Conservation (phyloP, 768 basidiomycete species). For the Chiua virens region DNA sequence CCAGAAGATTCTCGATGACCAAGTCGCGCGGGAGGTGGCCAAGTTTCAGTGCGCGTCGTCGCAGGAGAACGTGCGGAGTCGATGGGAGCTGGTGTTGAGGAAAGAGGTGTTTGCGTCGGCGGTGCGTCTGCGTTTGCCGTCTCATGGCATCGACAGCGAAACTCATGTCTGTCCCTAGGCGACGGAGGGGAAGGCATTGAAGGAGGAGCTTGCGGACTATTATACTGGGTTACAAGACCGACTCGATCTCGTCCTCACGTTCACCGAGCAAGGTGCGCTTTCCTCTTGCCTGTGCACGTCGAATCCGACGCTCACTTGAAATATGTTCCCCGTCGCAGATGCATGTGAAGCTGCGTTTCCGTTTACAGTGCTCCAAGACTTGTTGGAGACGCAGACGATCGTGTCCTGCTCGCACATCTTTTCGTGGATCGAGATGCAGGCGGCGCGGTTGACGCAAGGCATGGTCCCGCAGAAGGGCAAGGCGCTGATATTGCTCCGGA, state of each 20-base stretch:
- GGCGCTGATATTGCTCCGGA: constrained; percentile 79
- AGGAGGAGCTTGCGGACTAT: constrained; percentile 51
- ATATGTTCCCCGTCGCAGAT: constrained; percentile 41
- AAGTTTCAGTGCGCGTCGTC: constrained; percentile 44
- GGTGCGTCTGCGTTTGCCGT: constrained; percentile 61
- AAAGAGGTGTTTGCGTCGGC: constrained; percentile 72
- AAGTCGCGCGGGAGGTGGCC: constrained; percentile 46
- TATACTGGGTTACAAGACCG: constrained; percentile 59
- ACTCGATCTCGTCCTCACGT: constrained; percentile 72
- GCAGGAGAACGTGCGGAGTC: constrained; percentile 61
- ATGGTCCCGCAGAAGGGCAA: constrained; percentile 89
- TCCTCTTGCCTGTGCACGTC: not conserved
- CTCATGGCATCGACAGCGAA: not conserved
- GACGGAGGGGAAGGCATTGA: constrained; percentile 66
- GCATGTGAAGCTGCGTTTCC: constrained; percentile 78
- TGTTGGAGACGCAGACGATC: constrained; percentile 85
- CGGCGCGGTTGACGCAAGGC: constrained; percentile 66
- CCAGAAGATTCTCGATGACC: constrained; percentile 46
- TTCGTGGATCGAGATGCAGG: constrained; percentile 80
- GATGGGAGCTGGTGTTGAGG: constrained; percentile 75
- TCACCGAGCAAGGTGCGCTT: constrained; percentile 71
- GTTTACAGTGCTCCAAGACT: constrained; percentile 72
- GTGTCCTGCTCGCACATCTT: constrained; percentile 83
- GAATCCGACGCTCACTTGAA: not conserved
- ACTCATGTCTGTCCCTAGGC: constrained; percentile 37